Evolutionary conservation across 306 rosid genomes (phyloP).

Genomic region (Lablab purpureus): DNA sequence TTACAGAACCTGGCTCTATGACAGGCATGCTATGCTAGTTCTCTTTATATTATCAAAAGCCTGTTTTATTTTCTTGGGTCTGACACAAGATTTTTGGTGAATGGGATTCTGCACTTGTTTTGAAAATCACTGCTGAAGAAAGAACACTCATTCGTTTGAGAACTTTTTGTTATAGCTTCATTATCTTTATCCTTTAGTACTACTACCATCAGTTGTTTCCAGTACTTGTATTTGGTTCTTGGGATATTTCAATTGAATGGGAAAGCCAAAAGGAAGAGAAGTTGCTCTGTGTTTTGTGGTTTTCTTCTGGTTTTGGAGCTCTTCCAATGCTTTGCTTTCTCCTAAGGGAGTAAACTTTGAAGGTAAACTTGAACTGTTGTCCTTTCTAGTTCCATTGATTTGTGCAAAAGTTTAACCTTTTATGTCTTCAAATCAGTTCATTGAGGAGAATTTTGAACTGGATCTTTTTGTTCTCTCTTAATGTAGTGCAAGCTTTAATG

Average conservation of each 20-base stretch:
- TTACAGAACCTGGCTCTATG: conserved; percentile 60
- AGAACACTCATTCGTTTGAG: conserved; percentile 48
- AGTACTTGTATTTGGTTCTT: conserved; percentile 46
- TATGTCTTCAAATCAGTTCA: conserved; percentile 19
- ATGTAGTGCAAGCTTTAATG: conserved; percentile 91
- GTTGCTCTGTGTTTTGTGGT: conserved; percentile 57
- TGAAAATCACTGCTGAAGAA: conserved; percentile 53
- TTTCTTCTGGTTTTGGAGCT: conserved; percentile 58
- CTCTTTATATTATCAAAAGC: conserved; percentile 60
- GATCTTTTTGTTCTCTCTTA: conserved; percentile 41
- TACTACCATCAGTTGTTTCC: conserved; percentile 23
- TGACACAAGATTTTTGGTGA: conserved; percentile 64
- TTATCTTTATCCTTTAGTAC: conserved; percentile 13
- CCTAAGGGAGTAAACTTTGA: conserved; percentile 96
- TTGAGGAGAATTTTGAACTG: conserved; percentile 42
- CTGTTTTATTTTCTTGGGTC: conserved; percentile 55
- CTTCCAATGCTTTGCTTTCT: conserved; percentile 76
- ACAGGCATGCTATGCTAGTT: conserved; percentile 76
- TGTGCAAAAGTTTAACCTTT: background rate
- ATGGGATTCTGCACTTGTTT: conserved; percentile 64
- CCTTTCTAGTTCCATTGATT: conserved; percentile 1
- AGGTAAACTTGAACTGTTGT: conserved; percentile 58
- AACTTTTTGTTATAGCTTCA: conserved; percentile 30
- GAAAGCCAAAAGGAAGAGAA: conserved; percentile 55
- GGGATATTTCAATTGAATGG: conserved; percentile 55